Conservation (phyloP, 1,139 yeast genomes). For the Suhomyces taliae region DNA sequence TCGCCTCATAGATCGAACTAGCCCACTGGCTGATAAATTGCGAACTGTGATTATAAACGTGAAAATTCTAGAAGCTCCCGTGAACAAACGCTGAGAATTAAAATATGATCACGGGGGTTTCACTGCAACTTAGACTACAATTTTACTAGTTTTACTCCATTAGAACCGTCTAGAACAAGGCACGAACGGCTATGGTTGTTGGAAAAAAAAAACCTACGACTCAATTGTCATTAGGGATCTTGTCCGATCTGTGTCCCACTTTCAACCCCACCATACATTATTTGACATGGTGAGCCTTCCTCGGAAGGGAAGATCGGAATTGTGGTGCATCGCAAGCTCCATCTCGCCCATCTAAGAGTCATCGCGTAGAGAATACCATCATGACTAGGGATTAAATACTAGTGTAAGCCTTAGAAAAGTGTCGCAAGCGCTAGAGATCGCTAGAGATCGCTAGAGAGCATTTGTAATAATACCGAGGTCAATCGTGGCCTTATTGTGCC, state of each 20-base stretch:
- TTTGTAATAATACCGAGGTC: no score
- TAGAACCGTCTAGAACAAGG: no score
- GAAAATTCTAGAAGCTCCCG: constrained; percentile 12
- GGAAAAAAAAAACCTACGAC: no score
- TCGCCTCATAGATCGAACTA: not conserved
- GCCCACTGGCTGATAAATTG: constrained; percentile 7
- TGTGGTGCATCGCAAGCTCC: not conserved
- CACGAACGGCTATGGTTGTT: no score
- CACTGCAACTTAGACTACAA: no score
- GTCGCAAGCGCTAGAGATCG: no score
- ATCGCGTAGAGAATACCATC: no score
- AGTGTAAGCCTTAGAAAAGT: no score
- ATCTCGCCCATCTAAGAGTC: not conserved
- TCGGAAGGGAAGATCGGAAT: not conserved
- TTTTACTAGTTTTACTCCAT: no score
- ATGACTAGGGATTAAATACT: no score
- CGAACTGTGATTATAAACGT: constrained; percentile 13
- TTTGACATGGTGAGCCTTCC: not conserved
- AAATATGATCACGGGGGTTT: no score
- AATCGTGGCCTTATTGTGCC: not conserved
- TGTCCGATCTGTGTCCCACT: not conserved
- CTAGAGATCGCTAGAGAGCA: no score
- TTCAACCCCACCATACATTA: not conserved
- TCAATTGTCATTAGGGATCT: not conserved
- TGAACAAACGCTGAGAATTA: not conserved